Evolutionary conservation across 208 protist species (phyloP).

Genomic region (Vickermania spadyakhi): DNA sequence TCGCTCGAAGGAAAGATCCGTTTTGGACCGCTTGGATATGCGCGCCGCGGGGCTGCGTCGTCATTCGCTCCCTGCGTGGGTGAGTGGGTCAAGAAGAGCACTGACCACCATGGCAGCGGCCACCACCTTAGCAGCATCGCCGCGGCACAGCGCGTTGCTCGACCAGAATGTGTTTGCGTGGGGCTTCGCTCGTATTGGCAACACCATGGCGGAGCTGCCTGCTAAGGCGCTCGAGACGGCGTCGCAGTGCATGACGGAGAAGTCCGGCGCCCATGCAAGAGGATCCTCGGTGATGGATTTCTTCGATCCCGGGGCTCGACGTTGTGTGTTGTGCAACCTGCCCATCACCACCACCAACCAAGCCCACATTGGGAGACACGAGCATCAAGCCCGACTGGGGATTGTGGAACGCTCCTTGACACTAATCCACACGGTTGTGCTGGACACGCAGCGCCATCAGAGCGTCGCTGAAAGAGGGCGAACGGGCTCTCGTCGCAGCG

Average conservation of each 20-base stretch:
- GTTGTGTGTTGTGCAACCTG: conserved; percentile 13
- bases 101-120: no score
- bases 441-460: conserved; percentile 9
- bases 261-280: neutral
- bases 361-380: conserved; percentile 21
- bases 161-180: neutral
- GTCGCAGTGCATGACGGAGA: neutral
- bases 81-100: no score
- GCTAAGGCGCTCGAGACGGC: neutral
- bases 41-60: no score
- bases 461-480: no score
- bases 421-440: conserved; percentile 20
- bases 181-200: neutral
- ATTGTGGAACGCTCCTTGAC: conserved; percentile 40
- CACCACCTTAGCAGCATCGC: no score
- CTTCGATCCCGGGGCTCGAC: conserved; percentile 9
- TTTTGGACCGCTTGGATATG: no score
- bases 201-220: neutral
- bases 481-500: neutral
- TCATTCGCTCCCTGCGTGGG: no score
- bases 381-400: conserved; percentile 38
- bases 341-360: conserved; percentile 2
- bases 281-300: conserved; percentile 10
- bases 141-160: neutral
- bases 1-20: no score